Base-by-base conservation (phyloP, 2,329 filamentous ascomycete genomes). In the Fusarium sp. region DNA sequence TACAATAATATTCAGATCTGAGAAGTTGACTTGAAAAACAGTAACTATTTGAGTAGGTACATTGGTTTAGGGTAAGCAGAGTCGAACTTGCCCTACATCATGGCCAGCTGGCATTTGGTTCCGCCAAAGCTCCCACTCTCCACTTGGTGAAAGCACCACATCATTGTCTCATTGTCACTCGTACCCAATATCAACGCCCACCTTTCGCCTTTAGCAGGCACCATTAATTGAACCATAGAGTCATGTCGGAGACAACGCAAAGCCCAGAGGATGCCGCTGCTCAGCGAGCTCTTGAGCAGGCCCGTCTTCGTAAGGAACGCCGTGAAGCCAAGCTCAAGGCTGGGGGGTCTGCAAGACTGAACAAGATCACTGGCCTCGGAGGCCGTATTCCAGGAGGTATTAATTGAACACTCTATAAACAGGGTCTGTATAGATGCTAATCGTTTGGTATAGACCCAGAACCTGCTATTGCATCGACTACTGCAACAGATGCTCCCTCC, bases 311-410 rank as follows among this genome's bases (percentile, higher is more conserved):
- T 71, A 92, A 93, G 78, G 92, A 94, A 78, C 88, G 91, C 39
- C 87, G 92, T 48, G 90, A 93, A 77, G 92, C 91, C 59, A 95
- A 94, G 83, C 89, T 94, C 79, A 87, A 86, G 73, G 88, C 89
- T 49, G 89, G 90, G 62, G 92, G 90, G 58, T 87, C 88, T 19
- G 86, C 89, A 39, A 83, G 92, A 63, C 80, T 96, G 65, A 89
- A 92, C 73, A 91, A 87, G 78, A 96, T 96, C 77, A 92, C 90
- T 14, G 89, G 90, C 2, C 80, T 93, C 26, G 89, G 89, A 28
- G 78, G 78, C n/a, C 77, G 78, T 14, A 39, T 79, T 14, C 71
- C 73, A 44, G 75, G 75, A 68, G 79, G 79, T 80, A 56, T 46
- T 44, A 64, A 39, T 8, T 19, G 41, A 17, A 17, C 15, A 3